Percentiles rank a stretch among this genome's conserved stretches.
These are phyloP conservation scores for Ambrosiella beaveri DNA, from an alignment of 2,329 filamentous ascomycete genomes.

Conservation along the genomic window DNA sequence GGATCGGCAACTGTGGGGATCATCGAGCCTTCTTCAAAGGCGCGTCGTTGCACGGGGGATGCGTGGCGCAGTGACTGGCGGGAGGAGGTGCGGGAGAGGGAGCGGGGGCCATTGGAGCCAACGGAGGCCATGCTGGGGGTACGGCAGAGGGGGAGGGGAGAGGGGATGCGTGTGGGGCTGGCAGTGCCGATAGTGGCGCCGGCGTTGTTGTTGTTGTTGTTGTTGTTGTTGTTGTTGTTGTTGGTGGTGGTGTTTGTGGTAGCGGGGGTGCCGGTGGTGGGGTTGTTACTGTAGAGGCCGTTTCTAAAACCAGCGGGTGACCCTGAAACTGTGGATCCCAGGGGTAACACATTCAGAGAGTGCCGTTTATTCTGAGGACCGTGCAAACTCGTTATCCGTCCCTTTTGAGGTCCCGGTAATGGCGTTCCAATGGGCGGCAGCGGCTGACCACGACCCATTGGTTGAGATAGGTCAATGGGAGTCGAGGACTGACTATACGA, in stretches of 20 bases:
- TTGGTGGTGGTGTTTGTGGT: background rate
- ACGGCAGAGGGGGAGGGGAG: constrained; percentile 6
- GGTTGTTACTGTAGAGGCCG: background rate
- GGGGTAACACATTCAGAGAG: constrained; percentile 8
- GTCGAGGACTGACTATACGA: background rate
- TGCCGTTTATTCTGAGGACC: constrained; percentile 45
- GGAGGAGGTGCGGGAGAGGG: constrained; percentile 9
- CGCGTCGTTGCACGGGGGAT: constrained; percentile 9
- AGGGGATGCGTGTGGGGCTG: constrained; percentile 7
- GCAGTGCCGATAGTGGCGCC: background rate
- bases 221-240: background rate
- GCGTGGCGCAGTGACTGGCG: constrained; percentile 8
- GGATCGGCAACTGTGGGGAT: constrained; percentile 7
- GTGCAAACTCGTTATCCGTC: constrained; percentile 33
- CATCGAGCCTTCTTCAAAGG: constrained; percentile 9
- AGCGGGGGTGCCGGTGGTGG: background rate
- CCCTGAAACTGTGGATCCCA: background rate
- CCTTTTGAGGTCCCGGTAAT: constrained; percentile 50
- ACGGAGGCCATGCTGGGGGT: constrained; percentile 7
- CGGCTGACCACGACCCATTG: constrained; percentile 69
- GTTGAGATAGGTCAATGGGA: constrained; percentile 37
- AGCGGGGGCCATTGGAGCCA: background rate
- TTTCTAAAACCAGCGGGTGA: constrained; percentile 19
- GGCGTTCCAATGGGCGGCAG: constrained; percentile 67
- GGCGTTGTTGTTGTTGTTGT: too few relatives aligned